Percentiles rank a stretch among this genome's conserved stretches.
These are phyloP conservation scores for Hanseniaspora vineae DNA, from an alignment of 805 yeast genomes.

Conservation along the genomic window DNA sequence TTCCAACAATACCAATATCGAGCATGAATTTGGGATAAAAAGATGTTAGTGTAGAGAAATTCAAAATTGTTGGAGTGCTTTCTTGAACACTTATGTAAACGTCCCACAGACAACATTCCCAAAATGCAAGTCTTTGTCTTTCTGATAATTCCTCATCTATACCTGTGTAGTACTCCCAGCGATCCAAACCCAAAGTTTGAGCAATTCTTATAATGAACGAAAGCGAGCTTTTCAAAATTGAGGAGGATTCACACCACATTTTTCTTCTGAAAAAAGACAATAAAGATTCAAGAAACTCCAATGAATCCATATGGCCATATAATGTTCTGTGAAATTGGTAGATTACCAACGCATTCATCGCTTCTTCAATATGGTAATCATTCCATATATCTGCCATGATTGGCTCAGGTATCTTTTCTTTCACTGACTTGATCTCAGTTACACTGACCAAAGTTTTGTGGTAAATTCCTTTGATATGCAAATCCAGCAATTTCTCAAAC, in stretches of 20 bases:
- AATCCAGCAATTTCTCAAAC: too few species aligned
- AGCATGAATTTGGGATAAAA: not conserved
- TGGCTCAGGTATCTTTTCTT: not conserved
- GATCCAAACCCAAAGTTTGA: conserved; percentile 15
- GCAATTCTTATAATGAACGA: conserved; percentile 13
- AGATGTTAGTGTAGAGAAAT: not conserved
- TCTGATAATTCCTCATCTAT: conserved; percentile 20
- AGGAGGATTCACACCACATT: conserved; percentile 10
- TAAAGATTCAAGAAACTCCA: conserved; percentile 18
- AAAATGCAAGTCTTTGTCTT: conserved; percentile 18
- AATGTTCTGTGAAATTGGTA: conserved; percentile 1
- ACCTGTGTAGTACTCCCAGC: conserved; percentile 25
- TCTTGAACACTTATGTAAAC: not conserved
- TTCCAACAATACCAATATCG: not conserved
- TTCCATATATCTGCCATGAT: not conserved
- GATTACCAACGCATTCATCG: conserved; percentile 3
- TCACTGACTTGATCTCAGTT: too few species aligned
- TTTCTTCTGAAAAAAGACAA: conserved; percentile 14
- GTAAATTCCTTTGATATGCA: too few species aligned
- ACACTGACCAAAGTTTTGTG: too few species aligned
- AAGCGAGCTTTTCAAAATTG: not conserved
- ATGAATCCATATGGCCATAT: conserved; percentile 3
- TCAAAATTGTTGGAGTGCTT: not conserved
- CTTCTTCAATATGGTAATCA: conserved; percentile 2
- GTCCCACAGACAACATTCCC: conserved; percentile 19